Base-by-base conservation (phyloP, 2,329 filamentous ascomycete species). In the Ceratocystis albifundus region DNA sequence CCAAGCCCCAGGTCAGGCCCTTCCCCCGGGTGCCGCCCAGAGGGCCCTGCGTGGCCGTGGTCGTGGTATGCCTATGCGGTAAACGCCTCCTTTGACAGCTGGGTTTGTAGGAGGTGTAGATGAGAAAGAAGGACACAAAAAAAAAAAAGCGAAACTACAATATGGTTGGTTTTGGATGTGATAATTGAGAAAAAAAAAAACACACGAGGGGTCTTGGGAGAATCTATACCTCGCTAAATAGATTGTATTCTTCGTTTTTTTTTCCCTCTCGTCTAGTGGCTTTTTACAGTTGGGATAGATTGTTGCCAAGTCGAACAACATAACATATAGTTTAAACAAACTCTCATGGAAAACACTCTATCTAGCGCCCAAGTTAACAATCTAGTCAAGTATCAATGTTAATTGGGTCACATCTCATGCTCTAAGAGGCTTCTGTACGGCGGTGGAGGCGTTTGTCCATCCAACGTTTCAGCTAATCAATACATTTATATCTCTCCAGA, bases 1-100 rank as follows among this genome's bases (percentile, higher is more conserved):
- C 28, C 89, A 96, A 76, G 90, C 85, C 7, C 93, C 93, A 0
- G 83, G 85, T 66, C 82, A 88, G 76, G 83, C 85, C 22, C 79
- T 92, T 70, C 89, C 88, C 3, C 87, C 87, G 0, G 89, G 88
- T 71, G 92, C 93, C 25, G 92, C 93, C 10, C 93, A 97, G 80
- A 82, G 93, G 73, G 93, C 91, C 53, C 78, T 97, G 70, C 83
- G 92, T 69, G 89, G 88, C 68, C 81, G 90, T 71, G 91, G 92
- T 69, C 86, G 90, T 66, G 90, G 90, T 45, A 94, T 97, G 91
- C 93, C 94, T 30, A 85, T 89, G 76, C 82, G 89, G 80, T 93
- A 81, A 73, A 69, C 46, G 25, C 20, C 20, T 15, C 10, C 15
- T 15, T 41, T 44, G 66, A 15, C 12, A 32, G n/a, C 36, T 12